These are phyloP conservation scores for Orychophragmus violaceus DNA, from an alignment of 345 rosid species.

Conservation along the genomic window DNA sequence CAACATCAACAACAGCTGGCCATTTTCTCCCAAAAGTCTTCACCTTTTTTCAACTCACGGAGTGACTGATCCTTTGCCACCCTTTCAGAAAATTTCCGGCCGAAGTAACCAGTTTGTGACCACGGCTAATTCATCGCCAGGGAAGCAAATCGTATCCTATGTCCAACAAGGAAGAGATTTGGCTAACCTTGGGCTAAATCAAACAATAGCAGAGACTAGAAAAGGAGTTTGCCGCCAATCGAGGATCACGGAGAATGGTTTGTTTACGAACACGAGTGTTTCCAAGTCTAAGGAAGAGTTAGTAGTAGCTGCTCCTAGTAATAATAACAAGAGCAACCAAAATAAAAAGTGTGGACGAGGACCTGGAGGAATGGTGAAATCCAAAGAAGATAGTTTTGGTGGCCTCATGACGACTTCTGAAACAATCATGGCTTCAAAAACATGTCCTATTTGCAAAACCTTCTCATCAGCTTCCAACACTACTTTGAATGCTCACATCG, in stretches of 20 bases:
- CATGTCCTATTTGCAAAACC: constrained; percentile 96
- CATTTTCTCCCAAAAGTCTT: constrained; percentile 66
- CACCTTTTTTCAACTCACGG: constrained; percentile 87
- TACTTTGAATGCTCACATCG: constrained; percentile 97
- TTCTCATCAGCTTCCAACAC: constrained; percentile 97
- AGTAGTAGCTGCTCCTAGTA: constrained; percentile 29
- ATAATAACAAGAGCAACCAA: constrained; percentile 23
- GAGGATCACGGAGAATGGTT: constrained; percentile 46
- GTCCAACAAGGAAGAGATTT: constrained; percentile 24
- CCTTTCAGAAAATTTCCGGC: constrained; percentile 51
- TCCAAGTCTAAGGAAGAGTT: constrained; percentile 50
- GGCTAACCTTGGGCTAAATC: constrained; percentile 26
- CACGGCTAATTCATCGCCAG: constrained; percentile 26
- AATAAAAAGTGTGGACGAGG: constrained; percentile 58
- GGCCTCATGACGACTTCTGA: constrained; percentile 36
- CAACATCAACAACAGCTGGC: constrained; percentile 85
- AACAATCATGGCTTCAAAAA: constrained; percentile 49
- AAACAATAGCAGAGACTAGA: constrained; percentile 33
- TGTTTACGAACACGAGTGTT: constrained; percentile 47
- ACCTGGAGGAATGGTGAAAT: constrained; percentile 58
- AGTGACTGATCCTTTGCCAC: constrained; percentile 79
- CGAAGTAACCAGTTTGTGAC: constrained; percentile 35
- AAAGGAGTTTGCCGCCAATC: constrained; percentile 27
- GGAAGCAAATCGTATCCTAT: constrained; percentile 29
- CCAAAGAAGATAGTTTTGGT: constrained; percentile 46